These are phyloP conservation scores for Boletellus deceptivus DNA, from an alignment of 1,284 basidiomycete species.

Conservation along the genomic window DNA sequence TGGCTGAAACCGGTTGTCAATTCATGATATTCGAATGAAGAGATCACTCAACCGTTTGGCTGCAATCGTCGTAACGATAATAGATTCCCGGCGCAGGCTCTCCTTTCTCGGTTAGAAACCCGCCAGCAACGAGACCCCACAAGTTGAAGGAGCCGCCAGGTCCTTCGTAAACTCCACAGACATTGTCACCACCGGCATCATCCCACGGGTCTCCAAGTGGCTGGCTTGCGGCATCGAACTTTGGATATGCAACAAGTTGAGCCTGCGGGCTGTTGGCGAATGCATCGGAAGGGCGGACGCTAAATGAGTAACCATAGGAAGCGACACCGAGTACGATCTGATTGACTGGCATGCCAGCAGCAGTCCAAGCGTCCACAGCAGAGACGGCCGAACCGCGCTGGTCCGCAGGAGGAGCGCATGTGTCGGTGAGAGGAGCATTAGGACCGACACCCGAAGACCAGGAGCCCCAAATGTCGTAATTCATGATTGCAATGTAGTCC, in stretches of 20 bases:
- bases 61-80: conserved; percentile 45
- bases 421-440: conserved; percentile 65
- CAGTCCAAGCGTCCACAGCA: conserved; percentile 58
- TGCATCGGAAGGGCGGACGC: conserved; percentile 35
- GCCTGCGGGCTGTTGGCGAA: conserved; percentile 19
- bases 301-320: conserved; percentile 50
- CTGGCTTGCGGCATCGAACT: conserved; percentile 37
- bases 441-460: conserved; percentile 52
- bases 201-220: conserved; percentile 47
- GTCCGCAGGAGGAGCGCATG: conserved; percentile 51
- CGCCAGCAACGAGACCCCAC: conserved; percentile 40
- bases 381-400: conserved; percentile 62
- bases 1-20: conserved; percentile 32
- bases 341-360: conserved; percentile 59
- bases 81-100: conserved; percentile 38
- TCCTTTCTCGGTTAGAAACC: conserved; percentile 40
- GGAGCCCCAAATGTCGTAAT: conserved; percentile 70
- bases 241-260: conserved; percentile 35
- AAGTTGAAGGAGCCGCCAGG: conserved; percentile 42
- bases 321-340: conserved; percentile 71
- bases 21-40: background rate
- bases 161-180: conserved; percentile 37
- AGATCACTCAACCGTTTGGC: conserved; percentile 43
- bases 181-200: conserved; percentile 32
- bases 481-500: conserved; percentile 73